phyloP scores from a whole-genome alignment of 2,329 filamentous ascomycete genomes.

The Curvularia verruculosa region DNA sequence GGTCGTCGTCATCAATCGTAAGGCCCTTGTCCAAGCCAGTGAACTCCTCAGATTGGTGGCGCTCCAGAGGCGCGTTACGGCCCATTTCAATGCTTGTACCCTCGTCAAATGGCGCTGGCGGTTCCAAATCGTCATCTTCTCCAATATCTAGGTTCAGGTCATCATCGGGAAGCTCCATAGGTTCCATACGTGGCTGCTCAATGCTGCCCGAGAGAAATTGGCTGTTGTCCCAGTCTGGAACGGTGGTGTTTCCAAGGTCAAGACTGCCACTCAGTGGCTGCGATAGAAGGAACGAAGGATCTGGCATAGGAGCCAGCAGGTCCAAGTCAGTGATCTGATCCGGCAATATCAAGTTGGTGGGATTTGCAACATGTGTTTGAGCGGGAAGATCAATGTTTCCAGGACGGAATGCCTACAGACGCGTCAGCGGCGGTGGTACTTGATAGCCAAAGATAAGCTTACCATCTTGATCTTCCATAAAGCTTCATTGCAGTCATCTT shows the following conservation, averaged over 20 bases:
- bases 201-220: conserved; percentile 78
- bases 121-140: conserved; percentile 49
- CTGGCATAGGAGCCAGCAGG: conserved; percentile 76
- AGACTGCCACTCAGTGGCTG: conserved; percentile 63
- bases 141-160: conserved; percentile 70
- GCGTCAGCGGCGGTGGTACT: conserved; percentile 22
- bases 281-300: conserved; percentile 82
- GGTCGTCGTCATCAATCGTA: conserved; percentile 60
- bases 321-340: conserved; percentile 94
- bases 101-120: conserved; percentile 36
- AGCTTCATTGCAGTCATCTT: conserved; percentile 97
- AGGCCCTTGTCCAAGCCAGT: conserved; percentile 59
- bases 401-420: conserved; percentile 77
- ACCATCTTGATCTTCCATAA: conserved; percentile 99
- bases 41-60: conserved; percentile 43
- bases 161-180: conserved; percentile 42
- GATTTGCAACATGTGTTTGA: conserved; percentile 75
- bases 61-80: conserved; percentile 76
- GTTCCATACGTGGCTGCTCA: conserved; percentile 60
- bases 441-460: conserved; percentile 20
- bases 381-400: conserved; percentile 95
- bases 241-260: conserved; percentile 50
- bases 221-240: conserved; percentile 67
- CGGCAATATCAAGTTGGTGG: conserved; percentile 84
- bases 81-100: conserved; percentile 80